Percentiles rank a stretch among this genome's conserved stretches.
Conservation (phyloP, 2,329 filamentous ascomycete species). For the Zalaria sp. region DNA sequence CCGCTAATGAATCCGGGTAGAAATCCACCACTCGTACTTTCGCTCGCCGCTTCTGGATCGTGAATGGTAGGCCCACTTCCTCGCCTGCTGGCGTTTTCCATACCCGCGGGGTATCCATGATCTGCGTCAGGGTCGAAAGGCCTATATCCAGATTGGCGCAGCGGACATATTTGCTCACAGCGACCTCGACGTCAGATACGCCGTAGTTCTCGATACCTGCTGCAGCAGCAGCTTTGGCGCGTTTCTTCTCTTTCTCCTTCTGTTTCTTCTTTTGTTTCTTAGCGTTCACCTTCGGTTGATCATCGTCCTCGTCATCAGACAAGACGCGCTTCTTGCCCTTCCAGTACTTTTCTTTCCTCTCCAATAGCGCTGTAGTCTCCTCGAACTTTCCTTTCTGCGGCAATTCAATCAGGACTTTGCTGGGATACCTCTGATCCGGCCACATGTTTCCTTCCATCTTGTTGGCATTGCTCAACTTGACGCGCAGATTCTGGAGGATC, state of each 20-base stretch:
- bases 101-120: slow-evolving; percentile 21
- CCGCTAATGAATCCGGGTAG: slow-evolving; percentile 51
- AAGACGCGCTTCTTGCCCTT: slow-evolving; percentile 17
- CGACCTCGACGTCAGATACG: no score
- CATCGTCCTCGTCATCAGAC: neutral
- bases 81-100: neutral
- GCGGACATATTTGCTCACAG: slow-evolving; percentile 23
- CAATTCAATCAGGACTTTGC: slow-evolving; percentile 44
- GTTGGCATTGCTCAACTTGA: slow-evolving; percentile 41
- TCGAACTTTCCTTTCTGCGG: slow-evolving; percentile 16
- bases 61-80: slow-evolving; percentile 48
- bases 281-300: slow-evolving; percentile 6
- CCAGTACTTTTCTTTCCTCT: slow-evolving; percentile 50
- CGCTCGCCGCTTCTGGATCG: slow-evolving; percentile 56
- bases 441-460: slow-evolving; percentile 62
- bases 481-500: slow-evolving; percentile 55
- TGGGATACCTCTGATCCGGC: slow-evolving; percentile 37
- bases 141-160: slow-evolving; percentile 29
- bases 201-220: neutral
- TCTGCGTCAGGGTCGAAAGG: slow-evolving; percentile 28
- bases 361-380: slow-evolving; percentile 42
- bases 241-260: slow-evolving; percentile 17
- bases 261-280: slow-evolving; percentile 22
- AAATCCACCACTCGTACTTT: slow-evolving; percentile 73
- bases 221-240: slow-evolving; percentile 19